Evolutionary conservation across 192 early-diverging fungal species (phyloP).

Genomic region (Mortierella hygrophila): DNA sequence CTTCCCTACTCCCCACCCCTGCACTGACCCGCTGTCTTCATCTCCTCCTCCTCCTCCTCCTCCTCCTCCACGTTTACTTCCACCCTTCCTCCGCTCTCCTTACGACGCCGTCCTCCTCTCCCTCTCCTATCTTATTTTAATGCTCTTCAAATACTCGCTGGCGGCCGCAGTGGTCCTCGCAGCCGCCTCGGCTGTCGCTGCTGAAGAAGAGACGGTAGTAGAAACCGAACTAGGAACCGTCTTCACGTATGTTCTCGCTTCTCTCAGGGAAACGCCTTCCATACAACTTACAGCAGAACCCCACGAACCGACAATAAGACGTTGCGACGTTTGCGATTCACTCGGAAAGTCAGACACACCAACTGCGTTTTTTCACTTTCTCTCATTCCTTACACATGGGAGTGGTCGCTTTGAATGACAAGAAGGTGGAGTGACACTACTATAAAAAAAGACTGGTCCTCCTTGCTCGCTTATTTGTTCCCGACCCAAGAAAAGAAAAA

Average conservation of each 20-base stretch:
- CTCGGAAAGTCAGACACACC: no score
- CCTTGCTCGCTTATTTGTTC: no score
- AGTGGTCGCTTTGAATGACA: no score
- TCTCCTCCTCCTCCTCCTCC: background rate
- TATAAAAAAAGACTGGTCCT: no score
- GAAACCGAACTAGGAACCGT: background rate
- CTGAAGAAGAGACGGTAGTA: background rate
- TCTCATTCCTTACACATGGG: no score
- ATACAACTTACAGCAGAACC: background rate
- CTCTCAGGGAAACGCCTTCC: background rate
- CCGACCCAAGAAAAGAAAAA: no score
- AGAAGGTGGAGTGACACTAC: no score
- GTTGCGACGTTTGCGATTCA: no score
- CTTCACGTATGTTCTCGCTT: conserved; percentile 27
- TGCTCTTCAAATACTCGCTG: conserved; percentile 2
- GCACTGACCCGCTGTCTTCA: background rate
- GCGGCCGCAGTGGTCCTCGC: background rate
- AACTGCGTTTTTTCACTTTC: no score
- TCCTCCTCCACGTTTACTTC: background rate
- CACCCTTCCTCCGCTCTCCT: background rate
- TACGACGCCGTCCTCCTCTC: background rate
- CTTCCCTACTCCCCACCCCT: background rate
- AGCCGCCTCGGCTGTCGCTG: conserved; percentile 7
- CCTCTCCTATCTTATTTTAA: background rate
- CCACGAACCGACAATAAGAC: no score